Conservation (phyloP, 139 green algal species). For the Coelastrella sp. region DNA sequence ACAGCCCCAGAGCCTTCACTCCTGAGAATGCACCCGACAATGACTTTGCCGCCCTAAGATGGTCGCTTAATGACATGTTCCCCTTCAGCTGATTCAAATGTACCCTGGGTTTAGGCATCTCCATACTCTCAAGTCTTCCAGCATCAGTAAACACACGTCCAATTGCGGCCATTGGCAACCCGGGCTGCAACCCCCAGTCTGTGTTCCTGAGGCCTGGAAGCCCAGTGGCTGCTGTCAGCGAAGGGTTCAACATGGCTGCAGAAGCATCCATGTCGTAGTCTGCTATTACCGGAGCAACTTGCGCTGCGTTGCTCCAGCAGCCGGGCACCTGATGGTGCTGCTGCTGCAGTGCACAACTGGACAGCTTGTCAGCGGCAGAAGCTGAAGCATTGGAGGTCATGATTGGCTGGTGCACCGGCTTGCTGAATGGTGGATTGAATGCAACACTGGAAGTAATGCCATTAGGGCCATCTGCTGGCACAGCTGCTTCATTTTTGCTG, state of each 20-base stretch:
- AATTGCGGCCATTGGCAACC: slow-evolving; percentile 2
- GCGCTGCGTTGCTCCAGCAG: background rate
- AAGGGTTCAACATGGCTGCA: background rate
- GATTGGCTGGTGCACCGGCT: background rate
- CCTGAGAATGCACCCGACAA: background rate
- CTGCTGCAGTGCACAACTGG: background rate
- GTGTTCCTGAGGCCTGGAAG: background rate
- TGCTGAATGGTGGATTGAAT: background rate
- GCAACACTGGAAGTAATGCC: too few relatives aligned
- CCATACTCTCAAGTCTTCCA: background rate
- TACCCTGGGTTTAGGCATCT: slow-evolving; percentile 6
- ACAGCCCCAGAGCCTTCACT: background rate
- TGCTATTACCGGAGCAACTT: background rate
- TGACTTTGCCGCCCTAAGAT: slow-evolving; percentile 12
- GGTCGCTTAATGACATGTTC: slow-evolving; percentile 16
- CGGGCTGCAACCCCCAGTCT: background rate
- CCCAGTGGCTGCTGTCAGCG: background rate
- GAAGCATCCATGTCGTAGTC: background rate
- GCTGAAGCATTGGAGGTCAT: background rate
- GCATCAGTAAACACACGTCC: slow-evolving; percentile 16
- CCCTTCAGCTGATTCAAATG: slow-evolving; percentile 8
- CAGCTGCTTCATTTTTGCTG: background rate
- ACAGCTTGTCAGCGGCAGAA: background rate
- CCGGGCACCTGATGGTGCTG: background rate
- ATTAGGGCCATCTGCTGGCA: background rate